Evolutionary conservation across 192 early-diverging fungal genomes (phyloP).

Genomic region (Coemansia sp.): DNA sequence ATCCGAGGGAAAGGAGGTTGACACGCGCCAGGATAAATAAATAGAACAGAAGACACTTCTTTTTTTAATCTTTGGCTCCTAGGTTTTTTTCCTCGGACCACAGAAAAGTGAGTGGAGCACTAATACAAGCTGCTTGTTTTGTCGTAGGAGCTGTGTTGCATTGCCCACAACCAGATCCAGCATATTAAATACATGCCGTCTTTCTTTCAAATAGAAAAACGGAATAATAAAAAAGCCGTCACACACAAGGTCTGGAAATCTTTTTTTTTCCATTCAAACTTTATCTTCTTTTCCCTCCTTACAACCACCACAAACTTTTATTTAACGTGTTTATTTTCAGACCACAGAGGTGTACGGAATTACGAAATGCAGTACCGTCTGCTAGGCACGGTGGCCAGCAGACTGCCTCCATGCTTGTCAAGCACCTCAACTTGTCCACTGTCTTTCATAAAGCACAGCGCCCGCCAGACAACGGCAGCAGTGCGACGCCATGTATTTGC

Average conservation of each 20-base stretch:
- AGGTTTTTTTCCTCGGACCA: not conserved
- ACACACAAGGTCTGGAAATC: conserved; percentile 4
- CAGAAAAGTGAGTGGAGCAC: not conserved
- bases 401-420: not conserved
- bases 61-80: not conserved
- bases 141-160: too few species aligned
- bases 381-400: conserved; percentile 6
- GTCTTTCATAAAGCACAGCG: not conserved
- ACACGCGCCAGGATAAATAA: conserved; percentile 8
- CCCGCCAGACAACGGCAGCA: not conserved
- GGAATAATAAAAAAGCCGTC: conserved; percentile 1
- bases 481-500: not conserved
- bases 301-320: not conserved
- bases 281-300: not conserved
- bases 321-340: not conserved
- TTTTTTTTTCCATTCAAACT: not conserved
- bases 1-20: conserved; percentile 44
- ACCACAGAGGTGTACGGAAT: not conserved
- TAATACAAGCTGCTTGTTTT: too few species aligned
- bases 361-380: conserved; percentile 9
- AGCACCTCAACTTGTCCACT: not conserved
- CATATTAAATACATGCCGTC: too few species aligned
- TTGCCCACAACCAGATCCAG: too few species aligned
- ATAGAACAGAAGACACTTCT: not conserved
- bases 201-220: not conserved